Evolutionary conservation across 352 stramenopile genomes (phyloP).

Genomic region (Phytophthora agathidicida): DNA sequence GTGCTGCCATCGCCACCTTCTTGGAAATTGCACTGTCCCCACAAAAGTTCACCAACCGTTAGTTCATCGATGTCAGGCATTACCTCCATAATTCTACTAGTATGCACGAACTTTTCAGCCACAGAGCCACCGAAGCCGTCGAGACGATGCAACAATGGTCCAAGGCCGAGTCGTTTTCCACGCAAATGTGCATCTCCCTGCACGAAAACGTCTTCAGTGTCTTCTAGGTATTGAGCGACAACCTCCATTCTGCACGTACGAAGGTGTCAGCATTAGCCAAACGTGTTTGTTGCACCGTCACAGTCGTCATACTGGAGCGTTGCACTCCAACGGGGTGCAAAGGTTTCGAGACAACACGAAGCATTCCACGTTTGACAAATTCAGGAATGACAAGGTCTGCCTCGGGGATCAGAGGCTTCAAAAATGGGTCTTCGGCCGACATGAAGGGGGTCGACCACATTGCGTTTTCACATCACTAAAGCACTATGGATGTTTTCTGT

Average conservation of each 20-base stretch:
- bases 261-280: conserved; percentile 58
- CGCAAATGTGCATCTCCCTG: conserved; percentile 56
- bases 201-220: too few species aligned
- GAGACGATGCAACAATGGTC: conserved; percentile 57
- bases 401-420: background rate
- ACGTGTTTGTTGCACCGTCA: conserved; percentile 37
- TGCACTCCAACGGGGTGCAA: too few species aligned
- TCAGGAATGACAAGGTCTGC: background rate
- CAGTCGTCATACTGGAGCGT: too few species aligned
- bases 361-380: too few species aligned
- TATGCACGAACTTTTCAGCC: conserved; percentile 33
- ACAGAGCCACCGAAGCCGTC: conserved; percentile 49
- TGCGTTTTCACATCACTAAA: conserved; percentile 18
- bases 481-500: conserved; percentile 10
- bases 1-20: conserved; percentile 18
- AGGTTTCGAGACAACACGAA: too few species aligned
- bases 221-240: too few species aligned
- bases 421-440: too few species aligned
- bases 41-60: too few species aligned
- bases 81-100: too few species aligned
- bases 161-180: conserved; percentile 54
- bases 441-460: background rate
- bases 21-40: conserved; percentile 18
- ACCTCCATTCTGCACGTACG: conserved; percentile 11
- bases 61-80: too few species aligned